These are phyloP conservation scores for Apiotrichum mycotoxinovorans DNA, from an alignment of 1,284 basidiomycete genomes.

Conservation along the genomic window DNA sequence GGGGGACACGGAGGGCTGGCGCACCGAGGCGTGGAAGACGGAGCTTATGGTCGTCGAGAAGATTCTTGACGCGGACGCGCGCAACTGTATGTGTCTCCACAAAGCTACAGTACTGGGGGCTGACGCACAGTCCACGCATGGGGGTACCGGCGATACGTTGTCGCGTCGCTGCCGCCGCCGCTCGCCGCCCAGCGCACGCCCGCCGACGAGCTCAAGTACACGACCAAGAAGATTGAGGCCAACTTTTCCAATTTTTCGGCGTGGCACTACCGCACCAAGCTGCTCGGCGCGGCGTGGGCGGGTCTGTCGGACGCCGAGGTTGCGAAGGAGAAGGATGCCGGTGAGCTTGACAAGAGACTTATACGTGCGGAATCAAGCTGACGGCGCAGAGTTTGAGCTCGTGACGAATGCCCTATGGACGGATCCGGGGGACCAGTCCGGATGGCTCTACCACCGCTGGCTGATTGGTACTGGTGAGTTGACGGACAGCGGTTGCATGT, in stretches of 20 bases:
- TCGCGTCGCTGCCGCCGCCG: slow-evolving; percentile 60
- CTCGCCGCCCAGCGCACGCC: slow-evolving; percentile 50
- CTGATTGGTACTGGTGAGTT: slow-evolving; percentile 69
- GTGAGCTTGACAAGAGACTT: slow-evolving; percentile 48
- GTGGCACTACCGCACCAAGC: slow-evolving; percentile 94
- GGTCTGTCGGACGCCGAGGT: slow-evolving; percentile 56
- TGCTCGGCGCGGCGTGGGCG: slow-evolving; percentile 67
- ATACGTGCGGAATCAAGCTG: background rate
- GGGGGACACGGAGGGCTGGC: slow-evolving; percentile 59
- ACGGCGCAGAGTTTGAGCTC: slow-evolving; percentile 73
- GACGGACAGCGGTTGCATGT: background rate
- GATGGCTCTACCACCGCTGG: slow-evolving; percentile 98
- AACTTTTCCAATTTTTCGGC: slow-evolving; percentile 98
- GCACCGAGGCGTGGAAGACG: slow-evolving; percentile 69
- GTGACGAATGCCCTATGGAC: slow-evolving; percentile 94
- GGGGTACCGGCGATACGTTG: slow-evolving; percentile 81
- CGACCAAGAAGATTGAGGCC: slow-evolving; percentile 82
- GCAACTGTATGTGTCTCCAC: slow-evolving; percentile 75
- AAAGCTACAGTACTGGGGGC: no score
- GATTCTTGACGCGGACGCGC: slow-evolving; percentile 79
- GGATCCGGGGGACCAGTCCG: slow-evolving; percentile 91
- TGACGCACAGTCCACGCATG: slow-evolving; percentile 75
- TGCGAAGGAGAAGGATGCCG: slow-evolving; percentile 60
- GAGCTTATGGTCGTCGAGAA: slow-evolving; percentile 82
- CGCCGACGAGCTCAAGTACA: slow-evolving; percentile 68